Evolutionary conservation across 352 stramenopile genomes (phyloP).

Genomic region (Phytophthora megakarya): DNA sequence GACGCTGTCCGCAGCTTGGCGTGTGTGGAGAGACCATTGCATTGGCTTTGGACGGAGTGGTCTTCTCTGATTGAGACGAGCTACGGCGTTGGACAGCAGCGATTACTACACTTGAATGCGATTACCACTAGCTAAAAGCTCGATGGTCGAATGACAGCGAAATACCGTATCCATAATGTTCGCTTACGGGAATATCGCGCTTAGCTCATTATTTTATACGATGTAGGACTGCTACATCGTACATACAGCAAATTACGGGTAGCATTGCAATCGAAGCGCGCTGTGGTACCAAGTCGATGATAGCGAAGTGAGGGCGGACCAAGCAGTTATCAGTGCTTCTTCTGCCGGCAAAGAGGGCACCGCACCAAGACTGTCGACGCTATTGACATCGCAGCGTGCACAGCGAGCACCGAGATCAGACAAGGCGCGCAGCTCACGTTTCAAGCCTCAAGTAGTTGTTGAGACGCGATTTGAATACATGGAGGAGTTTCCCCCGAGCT

Average conservation of each 20-base stretch:
- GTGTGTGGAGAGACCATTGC: neutral
- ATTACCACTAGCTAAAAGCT: neutral
- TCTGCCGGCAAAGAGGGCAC: conserved; percentile 23
- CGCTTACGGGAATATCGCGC: conserved; percentile 1
- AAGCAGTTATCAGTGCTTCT: conserved; percentile 23
- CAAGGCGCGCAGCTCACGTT: conserved; percentile 18
- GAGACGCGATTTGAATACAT: conserved; percentile 19
- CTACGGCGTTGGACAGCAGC: conserved; percentile 11
- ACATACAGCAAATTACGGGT: no score
- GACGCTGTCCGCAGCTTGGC: neutral
- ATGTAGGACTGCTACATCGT: no score
- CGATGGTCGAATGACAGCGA: conserved; percentile 1
- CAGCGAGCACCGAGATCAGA: conserved; percentile 30
- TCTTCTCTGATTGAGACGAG: no score
- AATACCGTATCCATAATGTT: conserved; percentile 19
- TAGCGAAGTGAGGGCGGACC: conserved; percentile 21
- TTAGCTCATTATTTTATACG: neutral
- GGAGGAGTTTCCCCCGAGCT: neutral
- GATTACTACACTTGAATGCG: no score
- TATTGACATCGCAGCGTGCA: neutral
- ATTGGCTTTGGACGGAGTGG: neutral
- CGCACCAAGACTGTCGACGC: conserved; percentile 3
- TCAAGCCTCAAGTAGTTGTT: neutral
- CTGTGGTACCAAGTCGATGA: conserved; percentile 5
- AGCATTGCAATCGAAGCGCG: neutral